Evolutionary conservation across 495 filamentous ascomycete species (phyloP).

Genomic region (Xylaria castorea): DNA sequence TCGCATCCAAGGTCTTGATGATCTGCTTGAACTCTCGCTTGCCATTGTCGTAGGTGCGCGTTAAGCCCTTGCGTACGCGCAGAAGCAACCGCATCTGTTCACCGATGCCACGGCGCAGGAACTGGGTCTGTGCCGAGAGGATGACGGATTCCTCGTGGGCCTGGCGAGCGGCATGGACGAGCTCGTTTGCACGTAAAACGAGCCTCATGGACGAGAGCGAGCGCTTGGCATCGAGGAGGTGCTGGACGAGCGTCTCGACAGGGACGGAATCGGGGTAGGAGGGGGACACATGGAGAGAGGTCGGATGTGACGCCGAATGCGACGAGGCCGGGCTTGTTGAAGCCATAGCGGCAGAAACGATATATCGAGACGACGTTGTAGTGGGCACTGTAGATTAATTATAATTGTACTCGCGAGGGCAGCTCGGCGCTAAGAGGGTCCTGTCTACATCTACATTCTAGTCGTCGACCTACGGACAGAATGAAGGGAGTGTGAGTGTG

Average conservation of each 20-base stretch:
- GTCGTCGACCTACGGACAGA: conserved; percentile 2
- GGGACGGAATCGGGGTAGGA: conserved; percentile 44
- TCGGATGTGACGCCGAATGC: conserved; percentile 32
- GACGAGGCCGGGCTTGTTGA: conserved; percentile 36
- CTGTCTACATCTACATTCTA: conserved; percentile 28
- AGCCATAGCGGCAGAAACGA: conserved; percentile 34
- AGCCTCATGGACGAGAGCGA: conserved; percentile 85
- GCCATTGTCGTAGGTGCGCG: conserved; percentile 55
- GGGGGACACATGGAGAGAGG: conserved; percentile 30
- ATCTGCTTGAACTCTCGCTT: conserved; percentile 61
- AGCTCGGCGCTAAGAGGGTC: conserved; percentile 23
- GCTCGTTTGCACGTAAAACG: conserved; percentile 86
- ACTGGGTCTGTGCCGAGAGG: conserved; percentile 76
- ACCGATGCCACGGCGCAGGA: conserved; percentile 73
- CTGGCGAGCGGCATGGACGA: conserved; percentile 76
- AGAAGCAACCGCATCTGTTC: conserved; percentile 75
- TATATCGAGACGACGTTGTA: neutral
- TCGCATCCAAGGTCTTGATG: conserved; percentile 73
- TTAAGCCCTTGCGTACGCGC: conserved; percentile 67
- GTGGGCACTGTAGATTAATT: conserved; percentile 23
- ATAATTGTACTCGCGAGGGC: conserved; percentile 10
- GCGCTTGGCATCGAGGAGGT: conserved; percentile 88
- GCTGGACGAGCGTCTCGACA: conserved; percentile 76
- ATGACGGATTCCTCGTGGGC: conserved; percentile 82
- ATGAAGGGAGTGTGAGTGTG: neutral